Conservation (phyloP, 208 protist genomes). For the Tritrichomonas foetus region DNA sequence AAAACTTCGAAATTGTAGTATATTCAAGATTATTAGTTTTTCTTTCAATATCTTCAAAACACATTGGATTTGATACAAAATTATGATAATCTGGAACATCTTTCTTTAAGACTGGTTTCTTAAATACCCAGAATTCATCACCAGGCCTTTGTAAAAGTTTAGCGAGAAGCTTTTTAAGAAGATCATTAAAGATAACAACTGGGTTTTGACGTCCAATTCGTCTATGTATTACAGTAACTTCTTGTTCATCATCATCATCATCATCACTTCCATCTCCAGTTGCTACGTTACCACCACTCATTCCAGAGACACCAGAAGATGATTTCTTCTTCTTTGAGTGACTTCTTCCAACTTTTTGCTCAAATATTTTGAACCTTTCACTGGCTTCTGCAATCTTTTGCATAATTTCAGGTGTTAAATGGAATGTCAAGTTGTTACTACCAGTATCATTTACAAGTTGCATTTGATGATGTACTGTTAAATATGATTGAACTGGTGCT, state of each 20-base stretch:
- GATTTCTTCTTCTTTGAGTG: slow-evolving; percentile 14
- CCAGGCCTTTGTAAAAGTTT: background rate
- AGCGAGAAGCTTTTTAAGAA: background rate
- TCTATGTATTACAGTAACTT: background rate
- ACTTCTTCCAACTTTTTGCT: background rate
- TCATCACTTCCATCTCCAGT: background rate
- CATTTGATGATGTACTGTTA: background rate
- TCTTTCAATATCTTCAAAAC: background rate
- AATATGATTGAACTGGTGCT: background rate
- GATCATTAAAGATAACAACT: background rate
- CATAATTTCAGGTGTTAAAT: background rate
- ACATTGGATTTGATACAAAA: background rate
- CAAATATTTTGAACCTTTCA: background rate
- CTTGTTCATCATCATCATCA: background rate
- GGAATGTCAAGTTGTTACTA: background rate
- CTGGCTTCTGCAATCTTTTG: background rate
- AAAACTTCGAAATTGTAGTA: background rate
- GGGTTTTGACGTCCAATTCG: background rate
- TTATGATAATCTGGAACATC: slow-evolving; percentile 25
- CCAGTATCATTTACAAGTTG: background rate
- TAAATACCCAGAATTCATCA: background rate
- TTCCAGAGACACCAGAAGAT: too few relatives aligned
- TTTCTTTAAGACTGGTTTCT: background rate
- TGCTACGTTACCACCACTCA: too few relatives aligned
- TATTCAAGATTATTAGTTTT: background rate